Conservation (phyloP, 75 land plant species). For the Sequoiadendron giganteum region DNA sequence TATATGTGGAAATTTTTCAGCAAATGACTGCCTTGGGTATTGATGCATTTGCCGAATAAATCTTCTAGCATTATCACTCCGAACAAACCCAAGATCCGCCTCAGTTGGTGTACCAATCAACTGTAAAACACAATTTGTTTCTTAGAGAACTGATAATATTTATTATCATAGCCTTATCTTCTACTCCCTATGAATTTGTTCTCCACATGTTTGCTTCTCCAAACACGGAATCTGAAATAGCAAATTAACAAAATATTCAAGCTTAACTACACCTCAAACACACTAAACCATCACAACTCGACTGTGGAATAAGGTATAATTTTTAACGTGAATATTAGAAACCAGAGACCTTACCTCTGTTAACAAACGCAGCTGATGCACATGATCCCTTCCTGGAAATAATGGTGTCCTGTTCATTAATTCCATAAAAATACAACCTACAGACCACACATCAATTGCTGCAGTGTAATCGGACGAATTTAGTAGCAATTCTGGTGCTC, state of each 20-base stretch:
- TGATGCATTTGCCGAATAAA: slow-evolving; percentile 59
- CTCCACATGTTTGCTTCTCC: not conserved
- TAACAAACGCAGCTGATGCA: slow-evolving; percentile 84
- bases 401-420: slow-evolving; percentile 78
- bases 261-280: not conserved
- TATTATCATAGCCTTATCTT: not conserved
- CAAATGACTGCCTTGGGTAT: slow-evolving; percentile 60
- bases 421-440: slow-evolving; percentile 97
- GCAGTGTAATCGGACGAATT: slow-evolving; percentile 93
- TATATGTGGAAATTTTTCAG: slow-evolving; percentile 54
- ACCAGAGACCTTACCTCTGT: slow-evolving; percentile 53
- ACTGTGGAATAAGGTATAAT: not conserved
- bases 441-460: slow-evolving; percentile 98
- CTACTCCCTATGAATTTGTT: not conserved
- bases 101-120: slow-evolving; percentile 78
- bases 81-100: slow-evolving; percentile 65
- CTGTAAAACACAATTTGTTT: slow-evolving; percentile 27
- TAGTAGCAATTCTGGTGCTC: slow-evolving; percentile 90
- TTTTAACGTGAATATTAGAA: not conserved
- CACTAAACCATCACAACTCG: not conserved
- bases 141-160: not conserved
- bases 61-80: slow-evolving; percentile 71
- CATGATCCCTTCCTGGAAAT: slow-evolving; percentile 89
- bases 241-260: not conserved
- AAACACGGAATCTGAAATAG: slow-evolving; percentile 1